Evolutionary conservation across 805 yeast genomes (phyloP).

Genomic region (Sugiyamaella americana): DNA sequence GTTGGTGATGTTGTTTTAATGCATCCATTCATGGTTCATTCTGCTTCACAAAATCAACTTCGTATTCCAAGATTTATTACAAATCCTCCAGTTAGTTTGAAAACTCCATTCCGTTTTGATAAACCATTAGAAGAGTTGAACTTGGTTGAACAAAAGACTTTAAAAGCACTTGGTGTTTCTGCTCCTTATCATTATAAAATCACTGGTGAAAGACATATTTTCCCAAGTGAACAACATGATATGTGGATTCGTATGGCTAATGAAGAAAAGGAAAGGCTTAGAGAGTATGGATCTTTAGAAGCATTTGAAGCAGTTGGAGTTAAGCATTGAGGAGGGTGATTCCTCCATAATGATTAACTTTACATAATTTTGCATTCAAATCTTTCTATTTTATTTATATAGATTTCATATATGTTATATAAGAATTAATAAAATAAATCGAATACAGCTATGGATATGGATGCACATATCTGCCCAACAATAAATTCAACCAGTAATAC

Average conservation of each 20-base stretch:
- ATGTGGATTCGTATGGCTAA: constrained; percentile 10
- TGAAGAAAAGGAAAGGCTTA: constrained; percentile 8
- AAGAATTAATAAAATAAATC: too few relatives aligned
- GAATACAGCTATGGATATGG: too few relatives aligned
- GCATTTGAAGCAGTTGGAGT: constrained; percentile 2
- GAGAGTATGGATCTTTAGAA: constrained; percentile 5
- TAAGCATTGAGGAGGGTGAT: background rate
- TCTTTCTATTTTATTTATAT: too few relatives aligned
- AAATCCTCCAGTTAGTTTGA: constrained; percentile 15
- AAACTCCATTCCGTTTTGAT: constrained; percentile 15
- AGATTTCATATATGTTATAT: too few relatives aligned
- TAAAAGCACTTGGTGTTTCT: constrained; percentile 11
- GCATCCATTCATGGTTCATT: constrained; percentile 17
- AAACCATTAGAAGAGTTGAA: constrained; percentile 12
- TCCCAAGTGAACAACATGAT: constrained; percentile 5
- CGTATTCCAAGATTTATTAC: constrained; percentile 17
- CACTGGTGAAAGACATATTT: constrained; percentile 7
- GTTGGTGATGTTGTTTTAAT: constrained; percentile 13
- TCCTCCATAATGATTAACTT: too few relatives aligned
- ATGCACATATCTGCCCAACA: too few relatives aligned
- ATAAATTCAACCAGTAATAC: too few relatives aligned
- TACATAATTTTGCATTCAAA: too few relatives aligned
- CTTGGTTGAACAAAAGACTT: constrained; percentile 11
- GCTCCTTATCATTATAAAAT: constrained; percentile 10
- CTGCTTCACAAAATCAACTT: constrained; percentile 13